phyloP scores from a whole-genome alignment of 2,329 filamentous ascomycete genomes.

The Chrysoporthe puriensis region DNA sequence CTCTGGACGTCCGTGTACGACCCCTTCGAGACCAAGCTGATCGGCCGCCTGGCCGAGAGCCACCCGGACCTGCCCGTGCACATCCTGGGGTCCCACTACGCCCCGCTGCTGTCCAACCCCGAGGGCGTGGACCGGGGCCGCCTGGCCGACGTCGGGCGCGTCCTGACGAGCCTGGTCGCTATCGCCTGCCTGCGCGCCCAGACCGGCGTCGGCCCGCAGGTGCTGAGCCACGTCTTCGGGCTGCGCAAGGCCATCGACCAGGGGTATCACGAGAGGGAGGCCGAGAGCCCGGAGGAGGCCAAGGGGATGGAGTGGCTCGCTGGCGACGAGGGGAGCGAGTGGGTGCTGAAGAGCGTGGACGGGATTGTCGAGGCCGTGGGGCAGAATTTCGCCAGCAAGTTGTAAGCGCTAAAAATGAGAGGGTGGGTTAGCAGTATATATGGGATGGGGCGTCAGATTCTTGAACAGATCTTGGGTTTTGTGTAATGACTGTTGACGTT shows the following conservation, averaged over 20 bases:
- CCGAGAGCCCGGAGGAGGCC: slow-evolving; percentile 35
- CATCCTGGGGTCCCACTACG: slow-evolving; percentile 77
- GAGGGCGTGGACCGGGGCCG: slow-evolving; percentile 46
- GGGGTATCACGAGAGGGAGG: slow-evolving; percentile 28
- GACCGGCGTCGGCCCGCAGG: slow-evolving; percentile 81
- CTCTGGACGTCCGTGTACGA: slow-evolving; percentile 80
- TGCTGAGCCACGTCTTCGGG: slow-evolving; percentile 80
- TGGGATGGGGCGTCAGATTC: not conserved
- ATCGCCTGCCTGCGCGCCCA: slow-evolving; percentile 77
- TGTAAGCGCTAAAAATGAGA: slow-evolving; percentile 27
- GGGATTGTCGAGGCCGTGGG: slow-evolving; percentile 50
- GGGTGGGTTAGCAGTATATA: not conserved
- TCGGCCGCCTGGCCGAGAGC: slow-evolving; percentile 69
- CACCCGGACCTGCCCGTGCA: slow-evolving; percentile 83
- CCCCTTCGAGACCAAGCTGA: slow-evolving; percentile 73
- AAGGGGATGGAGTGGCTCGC: slow-evolving; percentile 48
- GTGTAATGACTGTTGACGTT: too few relatives aligned
- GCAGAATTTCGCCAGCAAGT: slow-evolving; percentile 43
- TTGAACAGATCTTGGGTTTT: not conserved
- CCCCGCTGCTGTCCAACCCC: slow-evolving; percentile 73
- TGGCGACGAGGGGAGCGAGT: slow-evolving; percentile 50
- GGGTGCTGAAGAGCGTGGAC: slow-evolving; percentile 51
- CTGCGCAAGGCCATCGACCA: slow-evolving; percentile 71
- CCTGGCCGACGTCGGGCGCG: slow-evolving; percentile 63
- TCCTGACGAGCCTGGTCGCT: slow-evolving; percentile 74